phyloP scores from a whole-genome alignment of 768 basidiomycete species.

The Naganishia onofrii region DNA sequence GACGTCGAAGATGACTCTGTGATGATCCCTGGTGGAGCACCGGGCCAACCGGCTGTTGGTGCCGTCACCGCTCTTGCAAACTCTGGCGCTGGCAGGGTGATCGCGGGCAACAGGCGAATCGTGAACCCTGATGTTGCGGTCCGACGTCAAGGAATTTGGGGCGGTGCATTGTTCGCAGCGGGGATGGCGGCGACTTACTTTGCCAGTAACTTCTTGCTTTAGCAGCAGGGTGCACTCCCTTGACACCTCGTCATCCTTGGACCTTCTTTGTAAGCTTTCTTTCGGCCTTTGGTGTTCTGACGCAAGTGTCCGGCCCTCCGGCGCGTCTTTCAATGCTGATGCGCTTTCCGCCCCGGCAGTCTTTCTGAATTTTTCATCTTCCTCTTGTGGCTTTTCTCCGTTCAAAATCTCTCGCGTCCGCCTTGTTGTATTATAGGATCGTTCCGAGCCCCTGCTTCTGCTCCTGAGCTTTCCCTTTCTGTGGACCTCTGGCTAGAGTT shows the following conservation, averaged over 20 bases:
- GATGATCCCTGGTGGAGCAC: not conserved
- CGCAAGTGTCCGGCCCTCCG: constrained; percentile 19
- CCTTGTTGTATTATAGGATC: not conserved
- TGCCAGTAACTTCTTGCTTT: constrained; percentile 23
- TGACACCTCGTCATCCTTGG: not conserved
- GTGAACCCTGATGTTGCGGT: constrained; percentile 27
- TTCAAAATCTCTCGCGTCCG: not conserved
- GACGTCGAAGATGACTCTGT: not conserved
- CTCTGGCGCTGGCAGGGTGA: constrained; percentile 6
- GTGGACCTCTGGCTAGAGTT: not conserved
- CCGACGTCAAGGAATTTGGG: constrained; percentile 21
- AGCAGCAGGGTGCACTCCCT: not conserved
- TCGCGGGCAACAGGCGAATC: constrained; percentile 27
- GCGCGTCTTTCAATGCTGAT: constrained; percentile 17
- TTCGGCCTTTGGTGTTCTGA: not conserved
- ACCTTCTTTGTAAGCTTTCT: not conserved
- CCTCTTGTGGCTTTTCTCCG: not conserved
- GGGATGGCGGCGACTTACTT: constrained; percentile 22
- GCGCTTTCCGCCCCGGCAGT: not conserved
- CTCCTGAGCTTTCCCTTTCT: not conserved
- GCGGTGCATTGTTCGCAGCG: constrained; percentile 11
- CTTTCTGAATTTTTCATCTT: not conserved
- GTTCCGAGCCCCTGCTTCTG: not conserved
- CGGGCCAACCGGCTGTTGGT: not conserved
- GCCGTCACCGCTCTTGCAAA: constrained; percentile 2